Evolutionary conservation across 768 basidiomycete genomes (phyloP), one percentile per base, ranked within the genome.

Genomic region (Inosperma sp.): DNA sequence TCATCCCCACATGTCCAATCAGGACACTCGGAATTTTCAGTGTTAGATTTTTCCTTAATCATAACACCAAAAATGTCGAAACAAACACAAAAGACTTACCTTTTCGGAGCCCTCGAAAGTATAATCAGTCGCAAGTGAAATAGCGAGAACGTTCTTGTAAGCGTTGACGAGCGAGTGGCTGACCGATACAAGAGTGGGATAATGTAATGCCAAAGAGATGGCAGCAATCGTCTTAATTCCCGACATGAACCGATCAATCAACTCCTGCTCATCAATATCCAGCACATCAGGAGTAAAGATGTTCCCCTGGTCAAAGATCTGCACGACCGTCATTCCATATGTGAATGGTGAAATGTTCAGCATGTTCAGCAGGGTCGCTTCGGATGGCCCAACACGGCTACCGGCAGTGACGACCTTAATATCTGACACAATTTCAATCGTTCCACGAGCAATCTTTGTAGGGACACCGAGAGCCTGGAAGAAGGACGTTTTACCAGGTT

Each of bases 391-490:
- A 70, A 99, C 96, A 77, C 92, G 90, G 59, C 83, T 86, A 54
- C 94, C 94, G 48, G 85, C 90, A 39, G 74, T 73, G 65, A 99
- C 91, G 77, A 99, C 94, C 75, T 94, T 86, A 66, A 98, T 86
- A 66, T 98, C 94, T 58, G 85, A 81, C 54, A 96, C 91, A 68
- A 98, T 99, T 91, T 99, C 96, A 63, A 99, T 98, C 49, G 96
- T 98, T 80, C 96, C 96, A 84, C 96, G 88, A 45, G 96, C 94
- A 59, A 99, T 98, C 83, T 99, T 99, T 71, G 96, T 99, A 40
- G 96, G 95, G 72, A 99, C 94, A 77, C 88, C 86, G 66, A 99
- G 86, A 51, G 96, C 96, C 80, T 99, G 96, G 92, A 99, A 99
- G 92, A 98, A 99, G 62, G 96, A 96, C 55, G 96, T 99, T 82